Evolutionary conservation across 2,329 filamentous ascomycete species (phyloP), one percentile per base, ranked within the genome.

Genomic region (Monilinia polystroma): DNA sequence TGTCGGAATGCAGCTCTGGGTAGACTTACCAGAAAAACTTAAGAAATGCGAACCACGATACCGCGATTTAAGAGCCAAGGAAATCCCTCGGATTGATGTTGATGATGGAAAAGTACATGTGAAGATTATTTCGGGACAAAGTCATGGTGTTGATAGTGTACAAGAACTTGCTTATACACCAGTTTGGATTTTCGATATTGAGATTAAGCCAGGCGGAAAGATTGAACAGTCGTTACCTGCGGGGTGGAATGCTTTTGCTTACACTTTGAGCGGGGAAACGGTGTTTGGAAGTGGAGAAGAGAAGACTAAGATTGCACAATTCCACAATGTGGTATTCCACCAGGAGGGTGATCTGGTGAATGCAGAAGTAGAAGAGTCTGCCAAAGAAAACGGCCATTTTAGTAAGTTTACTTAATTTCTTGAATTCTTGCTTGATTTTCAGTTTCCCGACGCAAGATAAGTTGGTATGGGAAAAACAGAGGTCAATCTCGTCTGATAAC

Each of bases 111-210:
- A 86, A 70, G 92, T 96, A 23, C 83, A 82, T 52, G 84, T 98
- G 72, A 97, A 97, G 80, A 90, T 98, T 72, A 98, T 98, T 73
- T 93, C 89, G 0, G 95, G 94, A 26, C 87, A 90, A 76, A 89
- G 87, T 65, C 89, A 93, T 74, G 93, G 92, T 55, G 86, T 95
- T 63, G 93, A 97, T 76, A 92, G 89, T 18, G 86, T 97, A 64
- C 88, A 94, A 76, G 93, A 98, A 75, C 82, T 98, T 55, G 93
- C 94, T 18, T 97, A 98, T 79, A 98, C 94, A 1, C 95, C 95
- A 0, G 93, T 98, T n/a, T 98, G 94, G 94, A 83, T 97, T 69
- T 83, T 98, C 55, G 94, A 98, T 76, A 82, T 97, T 63, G 87
- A 85, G 26, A 85, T 98, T 64, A 80, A 87, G 73, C 93, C 93